Percentiles rank a stretch among this genome's conserved stretches.
Conservation (phyloP, 352 stramenopile species). For the Pythium apleroticum region DNA sequence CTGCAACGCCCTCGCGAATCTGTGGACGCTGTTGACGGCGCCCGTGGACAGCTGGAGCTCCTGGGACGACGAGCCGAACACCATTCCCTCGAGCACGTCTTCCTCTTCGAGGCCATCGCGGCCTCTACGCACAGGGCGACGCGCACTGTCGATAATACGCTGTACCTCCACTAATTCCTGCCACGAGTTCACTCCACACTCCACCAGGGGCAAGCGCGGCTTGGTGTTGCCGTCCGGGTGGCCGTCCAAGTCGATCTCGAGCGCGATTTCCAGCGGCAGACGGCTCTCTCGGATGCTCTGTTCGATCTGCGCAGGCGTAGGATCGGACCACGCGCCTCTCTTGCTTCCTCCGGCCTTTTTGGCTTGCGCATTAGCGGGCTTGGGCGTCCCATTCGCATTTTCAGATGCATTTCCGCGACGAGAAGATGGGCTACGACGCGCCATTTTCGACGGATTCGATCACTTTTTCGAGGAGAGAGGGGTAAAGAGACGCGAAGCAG, state of each 20-base stretch:
- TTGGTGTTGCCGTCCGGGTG: neutral
- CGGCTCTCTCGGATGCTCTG: constrained; percentile 17
- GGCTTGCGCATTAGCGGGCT: neutral
- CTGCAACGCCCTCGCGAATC: constrained; percentile 40
- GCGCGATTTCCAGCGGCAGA: constrained; percentile 12
- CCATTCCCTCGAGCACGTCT: constrained; percentile 22
- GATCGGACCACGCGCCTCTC: constrained; percentile 14
- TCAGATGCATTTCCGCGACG: neutral
- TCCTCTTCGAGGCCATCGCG: constrained; percentile 16
- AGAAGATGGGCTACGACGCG: constrained; percentile 8
- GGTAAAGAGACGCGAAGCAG: neutral
- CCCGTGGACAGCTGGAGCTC: constrained; percentile 31
- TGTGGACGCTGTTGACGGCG: constrained; percentile 46
- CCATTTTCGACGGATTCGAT: constrained; percentile 6
- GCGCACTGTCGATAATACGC: constrained; percentile 34
- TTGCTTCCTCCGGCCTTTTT: constrained; percentile 9
- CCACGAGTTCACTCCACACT: constrained; percentile 52
- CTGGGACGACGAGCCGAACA: constrained; percentile 31
- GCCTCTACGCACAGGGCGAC: constrained; percentile 21
- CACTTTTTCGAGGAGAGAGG: neutral
- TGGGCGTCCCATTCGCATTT: neutral
- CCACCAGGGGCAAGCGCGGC: constrained; percentile 35
- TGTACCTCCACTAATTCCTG: constrained; percentile 49
- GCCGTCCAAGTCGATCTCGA: constrained; percentile 7
- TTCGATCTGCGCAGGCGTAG: constrained; percentile 23